A percentile compares a stretch with the other conserved stretches of the same genome.
phyloP scores from a whole-genome alignment of 768 basidiomycete species.

The Tricholoma bakamatsutake region DNA sequence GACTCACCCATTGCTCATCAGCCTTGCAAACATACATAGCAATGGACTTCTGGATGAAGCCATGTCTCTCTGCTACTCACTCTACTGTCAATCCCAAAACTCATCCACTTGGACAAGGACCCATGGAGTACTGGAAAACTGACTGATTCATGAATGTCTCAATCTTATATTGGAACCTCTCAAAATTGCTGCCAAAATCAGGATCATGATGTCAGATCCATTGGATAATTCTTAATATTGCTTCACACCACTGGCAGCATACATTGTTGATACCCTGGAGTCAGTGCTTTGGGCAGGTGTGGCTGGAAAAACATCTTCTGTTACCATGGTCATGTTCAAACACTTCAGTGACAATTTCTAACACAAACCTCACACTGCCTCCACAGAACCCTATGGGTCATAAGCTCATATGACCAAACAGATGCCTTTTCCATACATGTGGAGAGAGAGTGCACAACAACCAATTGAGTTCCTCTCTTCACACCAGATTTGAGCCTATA shows the following conservation, averaged over 20 bases:
- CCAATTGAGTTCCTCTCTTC: no score
- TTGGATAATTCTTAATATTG: conserved; percentile 15
- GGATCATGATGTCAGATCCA: conserved; percentile 24
- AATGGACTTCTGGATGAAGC: conserved; percentile 10
- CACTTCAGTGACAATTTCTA: conserved; percentile 25
- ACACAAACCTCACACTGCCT: conserved; percentile 16
- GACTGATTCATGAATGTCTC: no score
- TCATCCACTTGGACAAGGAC: neutral
- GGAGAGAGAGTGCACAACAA: no score
- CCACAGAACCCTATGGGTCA: no score
- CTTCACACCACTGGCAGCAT: conserved; percentile 15
- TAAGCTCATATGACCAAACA: no score
- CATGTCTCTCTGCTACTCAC: conserved; percentile 12
- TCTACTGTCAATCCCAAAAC: conserved; percentile 16
- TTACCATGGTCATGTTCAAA: conserved; percentile 22
- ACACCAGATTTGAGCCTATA: no score
- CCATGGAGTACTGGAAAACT: conserved; percentile 19
- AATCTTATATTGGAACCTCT: conserved; percentile 23
- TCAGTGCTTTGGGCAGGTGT: conserved; percentile 22
- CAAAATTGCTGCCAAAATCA: conserved; percentile 22
- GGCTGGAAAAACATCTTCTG: conserved; percentile 22
- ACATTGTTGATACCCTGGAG: conserved; percentile 25
- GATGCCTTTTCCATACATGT: no score
- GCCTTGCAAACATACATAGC: conserved; percentile 13
- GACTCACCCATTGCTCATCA: conserved; percentile 10